Conservation (phyloP, 495 filamentous ascomycete species). For the Tuber aestivum region DNA sequence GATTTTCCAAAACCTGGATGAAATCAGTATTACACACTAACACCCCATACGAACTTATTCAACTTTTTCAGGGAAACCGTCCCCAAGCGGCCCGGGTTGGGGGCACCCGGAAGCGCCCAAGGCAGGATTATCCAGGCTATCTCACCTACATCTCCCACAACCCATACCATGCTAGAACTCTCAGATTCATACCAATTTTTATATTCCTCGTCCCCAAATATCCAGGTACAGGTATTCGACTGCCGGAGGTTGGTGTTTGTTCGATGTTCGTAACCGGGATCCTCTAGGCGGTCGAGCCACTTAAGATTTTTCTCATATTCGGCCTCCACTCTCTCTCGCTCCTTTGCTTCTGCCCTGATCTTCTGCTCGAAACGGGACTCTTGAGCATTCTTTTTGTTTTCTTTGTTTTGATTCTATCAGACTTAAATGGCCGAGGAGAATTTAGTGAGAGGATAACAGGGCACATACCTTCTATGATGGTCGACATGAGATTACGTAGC, state of each 20-base stretch:
- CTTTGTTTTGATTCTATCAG: constrained; percentile 8
- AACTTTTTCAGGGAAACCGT: neutral
- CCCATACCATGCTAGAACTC: constrained; percentile 15
- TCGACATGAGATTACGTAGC: constrained; percentile 7
- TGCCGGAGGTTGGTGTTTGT: constrained; percentile 15
- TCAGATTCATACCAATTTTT: constrained; percentile 7
- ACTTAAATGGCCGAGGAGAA: neutral
- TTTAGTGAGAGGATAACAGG: neutral
- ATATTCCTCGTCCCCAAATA: constrained; percentile 15
- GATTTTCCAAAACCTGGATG: constrained; percentile 19
- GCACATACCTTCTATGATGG: constrained; percentile 8
- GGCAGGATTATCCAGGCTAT: neutral
- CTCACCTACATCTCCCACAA: constrained; percentile 19
- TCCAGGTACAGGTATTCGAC: constrained; percentile 17
- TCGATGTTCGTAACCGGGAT: constrained; percentile 8
- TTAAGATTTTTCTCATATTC: constrained; percentile 20
- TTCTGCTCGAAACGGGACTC: neutral
- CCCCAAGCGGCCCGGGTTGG: neutral
- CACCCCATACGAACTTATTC: neutral
- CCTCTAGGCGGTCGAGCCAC: constrained; percentile 19
- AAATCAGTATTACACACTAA: neutral
- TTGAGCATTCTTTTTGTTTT: neutral
- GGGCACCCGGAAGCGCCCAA: neutral
- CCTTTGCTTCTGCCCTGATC: neutral
- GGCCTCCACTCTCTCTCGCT: constrained; percentile 10